Base-by-base conservation (phyloP, 2,329 filamentous ascomycete species). In the Diaporthe citriasiana region DNA sequence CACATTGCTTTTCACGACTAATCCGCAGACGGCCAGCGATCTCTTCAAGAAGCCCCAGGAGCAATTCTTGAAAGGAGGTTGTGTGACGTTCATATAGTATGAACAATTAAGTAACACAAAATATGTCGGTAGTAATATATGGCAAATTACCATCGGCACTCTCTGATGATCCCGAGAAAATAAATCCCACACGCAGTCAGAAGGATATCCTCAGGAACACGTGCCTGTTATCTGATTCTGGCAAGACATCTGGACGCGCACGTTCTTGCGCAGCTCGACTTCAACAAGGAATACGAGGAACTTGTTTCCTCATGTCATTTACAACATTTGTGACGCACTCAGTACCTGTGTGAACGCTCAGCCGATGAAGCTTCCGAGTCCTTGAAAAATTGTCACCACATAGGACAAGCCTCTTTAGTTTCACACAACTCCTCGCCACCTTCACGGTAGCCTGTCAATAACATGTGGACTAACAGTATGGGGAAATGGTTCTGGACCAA, bases 341-440 rank as follows among this genome's bases (percentile, higher is more conserved):
- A 17, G 17, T 3, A 9, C 4, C 10, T 12, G 7, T 33, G 1
- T 25, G 9, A 10, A 19, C 0, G 8, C 7, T 1, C 1, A 33
- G 40, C 6, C 3, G 13, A 7, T 33, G 15, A 25, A 12, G 45
- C 7, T 22, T 45, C n/a, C 15, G 22, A 19, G 19, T 22, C 30
- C 25, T 19, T 8, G 8, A 45, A 38, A 19, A 7, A 42, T 22
- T 12, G 30, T 30, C 17, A 22, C 2, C 47, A 15, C 13, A n/a
- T 13, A 22, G 17, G 9, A 40, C 56, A 40, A 17, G n/a, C n/a
- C 19, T 22, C 4, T 17, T 33, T 10, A 17, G 30, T 56, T 33
- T 27, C 7, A 10, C 4, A 35, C 53, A 19, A 25, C 3, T n/a
- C 7, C 27, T 35, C 33, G 7, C 3, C 22, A 38, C 7, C 33